Evolutionary conservation across 2,329 filamentous ascomycete genomes (phyloP), one percentile per base, ranked within the genome.

Genomic region (Cryphonectria radicalis): DNA sequence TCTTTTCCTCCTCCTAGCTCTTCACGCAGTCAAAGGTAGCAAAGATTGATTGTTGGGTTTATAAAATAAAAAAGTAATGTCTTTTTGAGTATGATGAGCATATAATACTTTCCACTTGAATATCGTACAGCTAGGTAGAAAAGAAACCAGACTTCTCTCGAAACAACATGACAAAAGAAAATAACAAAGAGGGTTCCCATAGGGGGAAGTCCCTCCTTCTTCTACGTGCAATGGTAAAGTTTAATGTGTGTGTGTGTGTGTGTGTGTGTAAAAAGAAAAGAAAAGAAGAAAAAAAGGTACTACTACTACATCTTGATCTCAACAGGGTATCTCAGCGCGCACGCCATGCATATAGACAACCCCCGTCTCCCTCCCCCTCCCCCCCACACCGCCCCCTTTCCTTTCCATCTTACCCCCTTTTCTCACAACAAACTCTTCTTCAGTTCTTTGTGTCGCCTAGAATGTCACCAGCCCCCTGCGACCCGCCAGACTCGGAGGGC

Each of bases 391-490:
- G 4, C 2, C 43, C 10, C 22, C 19, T 8, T n/a, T 22, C 19
- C 22, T 10, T 22, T 22, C 10, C 8, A 5, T 22, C 6, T n/a
- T 7, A n/a, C 0, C 10, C 10, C 19, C 22, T 11, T 40, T 62
- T 40, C 40, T 42, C 25, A 1, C 19, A 1, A 35, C 25, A 60
- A 60, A 57, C 37, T 32, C 32, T 32, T 32, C 7, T n/a, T 42
- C 71, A 77, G 43, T 75, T 68, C 72, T 77, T 77, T 43, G 74
- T 72, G 25, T 78, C 76, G 10, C 76, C 76, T 2, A 76, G 68
- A 17, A 73, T 73, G 62, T 75, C 74, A 64, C 72, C 64, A 42
- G 72, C 71, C 0, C 70, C 70, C n/a, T 67, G 74, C 60, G 73
- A 76, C 17, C 72, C 74, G 6, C 32, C 32, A 32, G 65, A 67